Base-by-base conservation (phyloP, 148 eudicot species). In the Rhododendron williamsianum region DNA sequence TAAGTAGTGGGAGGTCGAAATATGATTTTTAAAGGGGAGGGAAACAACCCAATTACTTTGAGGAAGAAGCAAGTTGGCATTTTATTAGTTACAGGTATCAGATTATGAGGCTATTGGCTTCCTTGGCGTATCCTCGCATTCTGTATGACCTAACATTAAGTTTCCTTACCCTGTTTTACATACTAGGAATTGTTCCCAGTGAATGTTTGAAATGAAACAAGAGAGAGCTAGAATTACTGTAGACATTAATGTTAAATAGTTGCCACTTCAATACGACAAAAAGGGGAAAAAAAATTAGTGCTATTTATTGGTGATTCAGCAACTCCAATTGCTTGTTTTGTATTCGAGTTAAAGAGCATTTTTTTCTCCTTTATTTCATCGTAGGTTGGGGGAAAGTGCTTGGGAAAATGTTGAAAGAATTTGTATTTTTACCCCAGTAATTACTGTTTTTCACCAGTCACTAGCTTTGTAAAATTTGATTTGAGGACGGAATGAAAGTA, bases 1-100 rank as follows among this genome's bases (percentile, higher is more conserved):
- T 96, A 85, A 93, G 82, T 19, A 94, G 99, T 85, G 98, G 99
- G 81, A 91, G 99, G 91, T 91, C 96, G 25, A 96, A 96, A 84
- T 96, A 96, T 49, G 99, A 96, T 85, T 95, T 96, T 79, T 95
- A 85, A 89, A 69, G 16, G 78, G 15, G 35, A 58, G 49, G 33
- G 41, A 19, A 38, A 69, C 77, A 30, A 23, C 43, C 38, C 60
- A 67, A 33, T 27, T 30, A 45, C 30, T 48, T 45, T 33, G 21
- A 27, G 46, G 10, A 69, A 19, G 46, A 8, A 18, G 7, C 15
- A n/a, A 23, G 35, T 35, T 27, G 49, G 74, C 73, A 41, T 16
- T 38, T 12, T 13, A 15, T 27, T 49, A 36, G 52, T 80, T 52
- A 3, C 49, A 45, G 54, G 43, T 21, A 9, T 46, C 15, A 15